Percentiles rank a stretch among this genome's conserved stretches.
Conservation (phyloP, 2,329 filamentous ascomycete species). For the Orbilia brochopaga region DNA sequence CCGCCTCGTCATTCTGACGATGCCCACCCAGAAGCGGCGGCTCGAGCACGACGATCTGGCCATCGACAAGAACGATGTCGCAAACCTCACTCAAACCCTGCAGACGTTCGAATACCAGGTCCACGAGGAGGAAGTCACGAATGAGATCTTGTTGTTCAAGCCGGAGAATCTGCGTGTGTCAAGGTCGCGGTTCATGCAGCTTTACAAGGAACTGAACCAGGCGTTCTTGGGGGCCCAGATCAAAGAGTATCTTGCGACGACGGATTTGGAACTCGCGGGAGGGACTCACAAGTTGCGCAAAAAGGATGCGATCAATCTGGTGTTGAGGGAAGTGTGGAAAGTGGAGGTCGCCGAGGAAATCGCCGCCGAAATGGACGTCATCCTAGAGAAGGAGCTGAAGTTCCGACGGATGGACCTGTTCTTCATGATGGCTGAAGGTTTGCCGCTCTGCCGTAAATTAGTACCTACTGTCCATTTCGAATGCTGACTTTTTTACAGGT, state of each 20-base stretch:
- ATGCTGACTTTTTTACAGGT: constrained; percentile 20
- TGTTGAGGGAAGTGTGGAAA: constrained; percentile 53
- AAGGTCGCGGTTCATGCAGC: constrained; percentile 52
- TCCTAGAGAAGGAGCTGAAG: constrained; percentile 49
- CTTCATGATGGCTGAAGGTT: constrained; percentile 55
- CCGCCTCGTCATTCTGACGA: constrained; percentile 30
- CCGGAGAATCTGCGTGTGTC: constrained; percentile 51
- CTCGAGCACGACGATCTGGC: background rate
- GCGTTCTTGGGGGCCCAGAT: constrained; percentile 52
- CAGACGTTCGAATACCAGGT: constrained; percentile 49
- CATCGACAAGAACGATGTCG: constrained; percentile 29
- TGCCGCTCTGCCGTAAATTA: background rate
- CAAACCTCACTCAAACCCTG: constrained; percentile 27
- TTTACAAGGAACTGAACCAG: constrained; percentile 50
- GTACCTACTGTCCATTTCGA: background rate
- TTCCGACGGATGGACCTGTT: constrained; percentile 53
- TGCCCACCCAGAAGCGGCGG: constrained; percentile 16
- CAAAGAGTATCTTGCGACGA: constrained; percentile 49
- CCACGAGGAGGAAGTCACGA: constrained; percentile 43
- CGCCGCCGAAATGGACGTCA: constrained; percentile 53
- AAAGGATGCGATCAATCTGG: constrained; percentile 45
- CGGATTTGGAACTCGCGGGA: constrained; percentile 23
- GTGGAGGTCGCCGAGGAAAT: constrained; percentile 53
- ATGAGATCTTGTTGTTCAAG: constrained; percentile 52
- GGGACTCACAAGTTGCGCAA: constrained; percentile 36